Conservation (phyloP, 2,329 filamentous ascomycete genomes). For the Corniculantispora saksenae region DNA sequence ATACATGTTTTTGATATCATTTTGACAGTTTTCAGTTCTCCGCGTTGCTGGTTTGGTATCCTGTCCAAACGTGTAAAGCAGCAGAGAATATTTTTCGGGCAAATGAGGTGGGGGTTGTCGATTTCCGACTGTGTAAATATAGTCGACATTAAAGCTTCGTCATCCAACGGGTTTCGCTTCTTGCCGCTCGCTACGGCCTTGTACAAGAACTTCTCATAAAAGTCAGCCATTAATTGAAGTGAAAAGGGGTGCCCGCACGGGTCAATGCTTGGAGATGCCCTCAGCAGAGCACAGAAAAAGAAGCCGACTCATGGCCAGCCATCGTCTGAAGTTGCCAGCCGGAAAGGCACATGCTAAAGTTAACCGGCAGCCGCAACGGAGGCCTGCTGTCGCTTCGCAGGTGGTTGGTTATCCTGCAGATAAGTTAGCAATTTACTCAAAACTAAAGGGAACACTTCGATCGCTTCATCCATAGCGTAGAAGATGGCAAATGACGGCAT, state of each 20-base stretch:
- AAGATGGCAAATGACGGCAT: constrained; percentile 27
- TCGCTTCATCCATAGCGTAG: constrained; percentile 19
- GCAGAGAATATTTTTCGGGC: neutral
- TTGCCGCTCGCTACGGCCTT: constrained; percentile 10
- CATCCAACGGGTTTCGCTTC: constrained; percentile 1
- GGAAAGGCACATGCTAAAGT: constrained; percentile 13
- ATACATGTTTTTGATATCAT: constrained; percentile 16
- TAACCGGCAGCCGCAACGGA: constrained; percentile 43
- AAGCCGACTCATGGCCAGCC: neutral
- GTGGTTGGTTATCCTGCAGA: constrained; percentile 38
- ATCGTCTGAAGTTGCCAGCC: neutral
- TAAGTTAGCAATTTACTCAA: neutral
- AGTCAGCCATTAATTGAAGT: constrained; percentile 19
- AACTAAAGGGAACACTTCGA: neutral
- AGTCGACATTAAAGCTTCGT: neutral
- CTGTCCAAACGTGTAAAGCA: constrained; percentile 7
- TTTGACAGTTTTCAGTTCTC: neutral
- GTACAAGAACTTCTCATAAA: constrained; percentile 11
- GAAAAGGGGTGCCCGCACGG: constrained; percentile 3
- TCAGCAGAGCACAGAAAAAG: neutral
- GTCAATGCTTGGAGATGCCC: constrained; percentile 2
- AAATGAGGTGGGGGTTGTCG: neutral
- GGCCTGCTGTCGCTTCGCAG: constrained; percentile 44
- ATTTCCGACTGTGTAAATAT: neutral
- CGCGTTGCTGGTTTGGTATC: constrained; percentile 8